Evolutionary conservation across 2,329 filamentous ascomycete genomes (phyloP).

Genomic region (Colletotrichum echinochloae): DNA sequence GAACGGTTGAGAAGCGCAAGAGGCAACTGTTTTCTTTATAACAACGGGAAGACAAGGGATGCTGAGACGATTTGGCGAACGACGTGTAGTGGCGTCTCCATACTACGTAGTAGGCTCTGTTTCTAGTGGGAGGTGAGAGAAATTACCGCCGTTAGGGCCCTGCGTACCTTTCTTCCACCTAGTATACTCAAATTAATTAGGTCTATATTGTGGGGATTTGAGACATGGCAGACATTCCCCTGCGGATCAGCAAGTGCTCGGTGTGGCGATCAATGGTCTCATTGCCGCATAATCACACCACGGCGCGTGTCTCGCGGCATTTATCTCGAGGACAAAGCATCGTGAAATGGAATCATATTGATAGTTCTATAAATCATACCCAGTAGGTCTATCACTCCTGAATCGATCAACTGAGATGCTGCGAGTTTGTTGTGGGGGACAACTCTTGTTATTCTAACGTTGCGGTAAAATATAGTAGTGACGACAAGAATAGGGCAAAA

Average conservation of each 20-base stretch:
- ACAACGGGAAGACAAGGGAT: neutral
- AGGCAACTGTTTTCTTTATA: neutral
- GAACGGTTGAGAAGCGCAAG: neutral
- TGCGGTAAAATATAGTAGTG: neutral
- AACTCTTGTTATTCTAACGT: neutral
- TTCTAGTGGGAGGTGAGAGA: neutral
- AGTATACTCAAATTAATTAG: no score
- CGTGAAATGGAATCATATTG: no score
- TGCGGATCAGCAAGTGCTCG: neutral
- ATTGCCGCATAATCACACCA: neutral
- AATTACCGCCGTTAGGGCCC: neutral
- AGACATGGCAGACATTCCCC: neutral
- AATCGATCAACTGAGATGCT: neutral
- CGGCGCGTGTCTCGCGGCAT: neutral
- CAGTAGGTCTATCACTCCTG: neutral
- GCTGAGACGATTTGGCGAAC: neutral
- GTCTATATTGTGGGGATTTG: neutral
- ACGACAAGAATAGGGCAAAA: neutral
- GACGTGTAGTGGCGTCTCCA: slow-evolving; percentile 9
- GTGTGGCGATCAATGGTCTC: neutral
- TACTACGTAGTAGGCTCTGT: neutral
- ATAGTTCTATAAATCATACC: neutral
- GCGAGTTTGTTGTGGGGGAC: neutral
- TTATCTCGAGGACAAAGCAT: neutral
- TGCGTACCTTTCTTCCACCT: neutral